These are phyloP conservation scores for Fusarium coicis DNA, from an alignment of 2,329 filamentous ascomycete genomes.

Conservation along the genomic window DNA sequence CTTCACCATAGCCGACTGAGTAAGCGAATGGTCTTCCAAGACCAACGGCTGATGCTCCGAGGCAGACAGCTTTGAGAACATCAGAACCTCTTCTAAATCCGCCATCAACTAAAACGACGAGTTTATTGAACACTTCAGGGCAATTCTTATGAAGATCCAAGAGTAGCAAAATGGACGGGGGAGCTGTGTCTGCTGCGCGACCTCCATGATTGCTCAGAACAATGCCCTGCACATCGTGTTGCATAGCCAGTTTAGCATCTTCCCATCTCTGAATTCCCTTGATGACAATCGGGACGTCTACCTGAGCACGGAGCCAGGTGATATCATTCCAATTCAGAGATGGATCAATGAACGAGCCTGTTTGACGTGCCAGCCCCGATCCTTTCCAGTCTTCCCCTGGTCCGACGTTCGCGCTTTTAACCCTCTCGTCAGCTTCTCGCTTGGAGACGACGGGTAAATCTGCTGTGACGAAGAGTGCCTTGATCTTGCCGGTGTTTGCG, in stretches of 20 bases:
- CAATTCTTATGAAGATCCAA: background rate
- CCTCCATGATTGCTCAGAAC: conserved; percentile 79
- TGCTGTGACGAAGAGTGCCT: conserved; percentile 67
- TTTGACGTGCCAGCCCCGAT: conserved; percentile 63
- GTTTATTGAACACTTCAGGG: background rate
- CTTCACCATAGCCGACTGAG: background rate
- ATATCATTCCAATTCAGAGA: conserved; percentile 72
- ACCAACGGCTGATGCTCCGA: background rate
- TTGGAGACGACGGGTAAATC: conserved; percentile 69
- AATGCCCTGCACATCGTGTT: conserved; percentile 72
- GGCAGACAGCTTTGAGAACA: background rate
- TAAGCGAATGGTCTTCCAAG: background rate
- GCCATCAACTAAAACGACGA: background rate
- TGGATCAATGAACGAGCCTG: conserved; percentile 68
- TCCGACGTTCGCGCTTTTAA: conserved; percentile 54
- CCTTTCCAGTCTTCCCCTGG: conserved; percentile 63
- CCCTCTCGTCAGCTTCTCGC: conserved; percentile 59
- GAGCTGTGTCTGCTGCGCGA: conserved; percentile 58
- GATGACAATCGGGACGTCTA: conserved; percentile 67
- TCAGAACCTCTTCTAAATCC: background rate
- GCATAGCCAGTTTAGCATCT: conserved; percentile 70
- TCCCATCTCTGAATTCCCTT: conserved; percentile 76
- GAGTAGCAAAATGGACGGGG: background rate
- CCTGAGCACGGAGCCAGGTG: conserved; percentile 65
- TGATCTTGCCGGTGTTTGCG: conserved; percentile 55